Base-by-base conservation (phyloP, 306 rosid species). In the Chamaecrista fasciculata region DNA sequence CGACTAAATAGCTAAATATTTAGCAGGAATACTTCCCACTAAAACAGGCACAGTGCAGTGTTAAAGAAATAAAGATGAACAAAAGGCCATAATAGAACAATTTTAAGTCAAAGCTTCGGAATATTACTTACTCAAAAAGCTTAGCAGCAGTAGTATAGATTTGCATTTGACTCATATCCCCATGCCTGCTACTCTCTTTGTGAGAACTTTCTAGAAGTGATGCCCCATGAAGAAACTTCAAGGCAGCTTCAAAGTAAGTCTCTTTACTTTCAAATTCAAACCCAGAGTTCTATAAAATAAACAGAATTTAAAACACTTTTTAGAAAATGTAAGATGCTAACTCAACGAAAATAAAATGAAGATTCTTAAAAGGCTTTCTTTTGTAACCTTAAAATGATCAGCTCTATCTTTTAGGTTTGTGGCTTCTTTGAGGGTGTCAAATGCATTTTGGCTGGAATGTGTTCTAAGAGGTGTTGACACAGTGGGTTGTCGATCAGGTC, bases 141-240 rank as follows among this genome's bases (percentile, higher is more conserved):
- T 84, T 85, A 65, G 96, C 98, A 15, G 92, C 71, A 57, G 79
- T 86, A 52, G 66, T 71, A 78, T 83, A 92, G 39, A 72, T 64
- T 74, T 83, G 92, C 83, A 86, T 63, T 73, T 67, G 92, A 73
- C 56, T 82, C 87, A 65, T 70, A 68, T 87, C 92, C 73, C 80
- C 84, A 52, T 78, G 76, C 81, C 76, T 87, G 76, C 77, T 77
- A 81, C 70, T 75, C 69, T 82, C 94, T 69, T 53, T 76, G 61
- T 75, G 52, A 70, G 71, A 74, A 72, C 67, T 73, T 77, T 92
- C 96, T 39, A 86, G 71, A 72, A 84, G 85, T 19, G 71, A 80
- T 16, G 92, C 95, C 69, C 88, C 98, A 49, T 81, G 95, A 75
- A 92, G 86, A 92, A 84, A 92, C 84, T 87, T 86, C 72, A 89